phyloP scores from a whole-genome alignment of 2,329 filamentous ascomycete genomes.

The Fusarium penzigii region DNA sequence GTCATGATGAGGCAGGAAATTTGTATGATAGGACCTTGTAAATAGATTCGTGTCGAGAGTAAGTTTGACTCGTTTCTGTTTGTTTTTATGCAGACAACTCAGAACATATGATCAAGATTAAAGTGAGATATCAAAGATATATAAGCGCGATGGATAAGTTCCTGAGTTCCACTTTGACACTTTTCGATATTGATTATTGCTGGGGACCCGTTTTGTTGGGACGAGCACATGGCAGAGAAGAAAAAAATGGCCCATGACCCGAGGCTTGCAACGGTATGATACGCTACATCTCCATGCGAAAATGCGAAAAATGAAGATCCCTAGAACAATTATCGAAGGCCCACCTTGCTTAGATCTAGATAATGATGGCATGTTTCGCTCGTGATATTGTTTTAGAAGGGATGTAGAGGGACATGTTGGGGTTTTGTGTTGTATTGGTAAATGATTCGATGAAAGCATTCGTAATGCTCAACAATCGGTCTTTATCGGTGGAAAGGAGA shows the following conservation, averaged over 20 bases:
- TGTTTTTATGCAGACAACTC: neutral
- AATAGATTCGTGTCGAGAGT: too few species aligned
- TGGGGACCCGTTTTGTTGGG: conserved; percentile 31
- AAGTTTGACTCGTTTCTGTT: neutral
- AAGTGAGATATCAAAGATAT: neutral
- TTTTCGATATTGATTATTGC: conserved; percentile 20
- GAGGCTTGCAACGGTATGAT: conserved; percentile 18
- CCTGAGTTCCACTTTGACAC: conserved; percentile 16
- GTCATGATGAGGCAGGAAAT: conserved; percentile 24
- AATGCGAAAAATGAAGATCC: conserved; percentile 9
- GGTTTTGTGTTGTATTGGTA: neutral
- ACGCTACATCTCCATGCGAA: neutral
- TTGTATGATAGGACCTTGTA: neutral
- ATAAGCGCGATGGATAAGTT: conserved; percentile 5
- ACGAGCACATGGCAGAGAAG: conserved; percentile 31
- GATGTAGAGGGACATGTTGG: neutral
- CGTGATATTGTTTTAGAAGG: neutral
- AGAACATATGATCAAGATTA: neutral
- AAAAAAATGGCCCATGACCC: conserved; percentile 27
- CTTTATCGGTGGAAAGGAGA: neutral
- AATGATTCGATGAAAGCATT: neutral
- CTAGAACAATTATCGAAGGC: conserved; percentile 18
- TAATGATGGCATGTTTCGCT: neutral
- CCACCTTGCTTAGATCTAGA: conserved; percentile 12
- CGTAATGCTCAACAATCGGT: neutral